Conservation (phyloP, 305 asterid species). For the Withania somnifera region DNA sequence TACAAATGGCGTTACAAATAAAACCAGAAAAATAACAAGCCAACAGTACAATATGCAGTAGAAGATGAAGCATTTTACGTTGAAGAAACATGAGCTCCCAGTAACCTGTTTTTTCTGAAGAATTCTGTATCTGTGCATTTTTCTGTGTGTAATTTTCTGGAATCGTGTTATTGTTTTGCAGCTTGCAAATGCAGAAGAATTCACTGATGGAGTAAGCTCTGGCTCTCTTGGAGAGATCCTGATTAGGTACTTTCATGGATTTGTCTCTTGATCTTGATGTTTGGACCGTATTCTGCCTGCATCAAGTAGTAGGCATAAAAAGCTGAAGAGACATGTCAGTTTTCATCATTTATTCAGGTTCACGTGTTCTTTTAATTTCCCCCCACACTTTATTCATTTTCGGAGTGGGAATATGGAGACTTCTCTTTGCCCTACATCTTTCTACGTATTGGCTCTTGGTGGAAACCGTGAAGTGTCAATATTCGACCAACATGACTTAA, state of each 20-base stretch:
- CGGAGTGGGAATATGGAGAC: neutral
- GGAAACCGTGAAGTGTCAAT: neutral
- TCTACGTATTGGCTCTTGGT: neutral
- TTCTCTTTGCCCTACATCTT: neutral
- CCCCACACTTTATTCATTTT: neutral
- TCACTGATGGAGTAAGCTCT: slow-evolving; percentile 58
- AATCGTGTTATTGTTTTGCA: slow-evolving; percentile 15
- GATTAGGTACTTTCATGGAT: slow-evolving; percentile 44
- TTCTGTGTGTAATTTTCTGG: neutral
- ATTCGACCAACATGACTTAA: neutral
- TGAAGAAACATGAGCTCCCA: neutral
- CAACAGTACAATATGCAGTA: neutral
- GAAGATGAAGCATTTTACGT: neutral
- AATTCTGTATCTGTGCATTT: neutral
- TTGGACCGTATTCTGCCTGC: neutral
- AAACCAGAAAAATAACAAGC: neutral
- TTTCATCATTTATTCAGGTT: neutral
- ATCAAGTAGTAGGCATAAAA: neutral
- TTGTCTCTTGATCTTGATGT: neutral
- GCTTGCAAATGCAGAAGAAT: slow-evolving; percentile 84
- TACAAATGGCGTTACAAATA: neutral
- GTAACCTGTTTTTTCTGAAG: neutral
- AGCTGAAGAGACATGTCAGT: neutral
- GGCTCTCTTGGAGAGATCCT: slow-evolving; percentile 85
- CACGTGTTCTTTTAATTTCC: neutral